Base-by-base conservation (phyloP, 1,284 basidiomycete genomes). In the Polyporus tsugae region DNA sequence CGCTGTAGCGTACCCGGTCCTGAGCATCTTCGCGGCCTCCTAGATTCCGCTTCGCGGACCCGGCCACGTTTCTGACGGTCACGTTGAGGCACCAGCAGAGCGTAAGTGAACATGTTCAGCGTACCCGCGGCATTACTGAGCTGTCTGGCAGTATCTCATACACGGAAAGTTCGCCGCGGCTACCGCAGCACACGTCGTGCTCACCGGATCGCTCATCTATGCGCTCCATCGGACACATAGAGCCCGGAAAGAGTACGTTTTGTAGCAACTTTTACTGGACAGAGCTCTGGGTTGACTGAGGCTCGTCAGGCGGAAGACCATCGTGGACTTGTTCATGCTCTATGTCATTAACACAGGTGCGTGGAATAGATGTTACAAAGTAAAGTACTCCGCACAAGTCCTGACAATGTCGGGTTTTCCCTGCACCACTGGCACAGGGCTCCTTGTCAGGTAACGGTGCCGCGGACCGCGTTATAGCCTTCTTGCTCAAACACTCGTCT, bases 121-220 rank as follows among this genome's bases (percentile, higher is more conserved):
- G 39, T 39, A 29, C 29, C 6, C 6, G 13, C 6, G 52, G 6
- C 15, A 0, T 35, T 35, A 5, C 46, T 52, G 6, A 19, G 52
- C 29, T 17, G 33, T 4, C 17, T 55, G 4, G 22, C 15, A 55
- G 52, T 19, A 35, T 35, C 6, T 55, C 15, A 35, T 55, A 3
- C 52, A 55, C 52, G 52, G 52, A 55, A 29, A 29, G 52, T 55
- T 55, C 29, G 15, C 52, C 52, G 29, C 52, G 4, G 52, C 52
- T 5, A 7, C 52, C 15, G 52, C 33, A 15, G 22, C 52, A 9
- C 52, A 55, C 6, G 17, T 55, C 52, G 15, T 35, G 29, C 4
- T 35, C 52, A 55, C 52, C 29, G 52, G 29, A 13, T 33, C 52
- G 52, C 29, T 55, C 29, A 55, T 55, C 6, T 55, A 55, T 10